Evolutionary conservation across 2,329 filamentous ascomycete species (phyloP).

Genomic region (Fusarium oligoseptatum): DNA sequence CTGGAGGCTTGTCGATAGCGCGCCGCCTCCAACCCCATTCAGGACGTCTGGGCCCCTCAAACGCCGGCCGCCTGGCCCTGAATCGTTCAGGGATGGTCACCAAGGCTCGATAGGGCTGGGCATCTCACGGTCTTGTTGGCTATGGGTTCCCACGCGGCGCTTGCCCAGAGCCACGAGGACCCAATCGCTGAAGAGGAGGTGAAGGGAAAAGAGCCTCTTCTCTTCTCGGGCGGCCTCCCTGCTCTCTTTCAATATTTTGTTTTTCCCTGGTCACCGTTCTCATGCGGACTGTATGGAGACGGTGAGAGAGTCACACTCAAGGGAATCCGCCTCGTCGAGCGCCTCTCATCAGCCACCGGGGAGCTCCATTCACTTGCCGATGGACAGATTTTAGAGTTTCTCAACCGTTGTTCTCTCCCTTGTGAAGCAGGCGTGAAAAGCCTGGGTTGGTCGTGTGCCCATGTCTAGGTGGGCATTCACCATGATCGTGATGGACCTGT

Average conservation of each 20-base stretch:
- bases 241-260: background rate
- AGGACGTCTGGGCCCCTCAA: conserved; percentile 7
- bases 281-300: background rate
- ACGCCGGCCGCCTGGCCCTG: conserved; percentile 4
- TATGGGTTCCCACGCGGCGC: background rate
- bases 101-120: conserved; percentile 7
- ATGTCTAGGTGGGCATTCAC: background rate
- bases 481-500: background rate
- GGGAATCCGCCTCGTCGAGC: background rate
- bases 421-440: background rate
- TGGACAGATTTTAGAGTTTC: background rate
- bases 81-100: background rate
- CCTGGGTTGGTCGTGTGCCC: conserved; percentile 13
- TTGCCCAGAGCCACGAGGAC: background rate
- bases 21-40: background rate
- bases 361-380: background rate
- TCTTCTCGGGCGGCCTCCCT: conserved; percentile 12
- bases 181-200: background rate
- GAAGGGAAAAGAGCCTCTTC: background rate
- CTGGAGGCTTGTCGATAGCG: conserved; percentile 15
- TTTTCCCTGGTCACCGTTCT: conserved; percentile 15
- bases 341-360: conserved; percentile 1
- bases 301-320: background rate
- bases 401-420: background rate
- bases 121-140: background rate